Evolutionary conservation across 2,329 filamentous ascomycete genomes (phyloP).

Genomic region (Fusarium avenaceum): DNA sequence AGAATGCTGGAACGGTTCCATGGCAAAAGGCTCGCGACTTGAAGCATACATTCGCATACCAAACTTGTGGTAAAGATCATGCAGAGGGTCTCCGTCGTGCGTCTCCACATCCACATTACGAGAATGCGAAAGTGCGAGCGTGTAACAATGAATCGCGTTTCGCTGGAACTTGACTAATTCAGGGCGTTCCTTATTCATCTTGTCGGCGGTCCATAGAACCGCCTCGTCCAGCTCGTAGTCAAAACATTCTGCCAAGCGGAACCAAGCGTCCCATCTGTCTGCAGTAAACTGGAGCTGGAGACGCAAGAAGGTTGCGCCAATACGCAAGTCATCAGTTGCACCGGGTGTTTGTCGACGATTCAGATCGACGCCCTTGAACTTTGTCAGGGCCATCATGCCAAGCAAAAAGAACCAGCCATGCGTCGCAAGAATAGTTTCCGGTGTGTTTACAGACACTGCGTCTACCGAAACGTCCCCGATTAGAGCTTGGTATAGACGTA

Average conservation of each 20-base stretch:
- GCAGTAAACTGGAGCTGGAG: conserved; percentile 86
- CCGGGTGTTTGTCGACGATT: conserved; percentile 82
- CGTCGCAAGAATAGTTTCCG: conserved; percentile 79
- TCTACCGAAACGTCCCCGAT: conserved; percentile 82
- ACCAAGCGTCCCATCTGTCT: conserved; percentile 92
- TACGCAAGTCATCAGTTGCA: conserved; percentile 85
- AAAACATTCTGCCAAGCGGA: conserved; percentile 86
- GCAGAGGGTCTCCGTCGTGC: conserved; percentile 66
- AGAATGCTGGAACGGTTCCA: conserved; percentile 71
- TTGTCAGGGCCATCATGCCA: conserved; percentile 88
- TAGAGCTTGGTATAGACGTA: conserved; percentile 83
- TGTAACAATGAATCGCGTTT: conserved; percentile 85
- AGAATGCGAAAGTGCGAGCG: conserved; percentile 70
- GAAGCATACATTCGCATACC: conserved; percentile 73
- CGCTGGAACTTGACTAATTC: conserved; percentile 83
- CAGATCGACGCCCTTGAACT: conserved; percentile 78
- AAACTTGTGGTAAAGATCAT: conserved; percentile 72
- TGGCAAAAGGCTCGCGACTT: conserved; percentile 72
- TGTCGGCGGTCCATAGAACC: conserved; percentile 90
- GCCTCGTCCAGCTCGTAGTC: conserved; percentile 90
- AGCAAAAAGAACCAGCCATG: conserved; percentile 94
- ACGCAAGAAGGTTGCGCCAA: conserved; percentile 82
- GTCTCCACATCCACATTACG: conserved; percentile 59
- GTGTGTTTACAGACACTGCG: conserved; percentile 75
- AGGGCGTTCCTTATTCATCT: conserved; percentile 84